A percentile compares a stretch with the other conserved stretches of the same genome.
Evolutionary conservation across 352 stramenopile species (phyloP).

Genomic region (Pythium angustatum): DNA sequence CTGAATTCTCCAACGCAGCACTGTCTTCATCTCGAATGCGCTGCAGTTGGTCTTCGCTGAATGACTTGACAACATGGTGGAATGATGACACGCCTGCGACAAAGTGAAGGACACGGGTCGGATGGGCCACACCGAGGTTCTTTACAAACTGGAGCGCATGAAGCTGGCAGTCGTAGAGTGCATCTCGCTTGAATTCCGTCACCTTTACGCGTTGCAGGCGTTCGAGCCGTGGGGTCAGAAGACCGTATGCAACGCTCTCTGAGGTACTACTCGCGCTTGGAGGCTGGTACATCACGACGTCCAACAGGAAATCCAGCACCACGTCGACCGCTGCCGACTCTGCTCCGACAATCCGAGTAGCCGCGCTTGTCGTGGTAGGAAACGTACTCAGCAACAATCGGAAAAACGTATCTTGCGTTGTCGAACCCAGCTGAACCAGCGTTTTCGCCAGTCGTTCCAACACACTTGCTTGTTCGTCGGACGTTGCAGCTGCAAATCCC

Average conservation of each 20-base stretch:
- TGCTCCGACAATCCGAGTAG: background rate
- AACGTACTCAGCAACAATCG: slow-evolving; percentile 57
- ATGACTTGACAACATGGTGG: slow-evolving; percentile 68
- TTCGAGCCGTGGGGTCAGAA: slow-evolving; percentile 50
- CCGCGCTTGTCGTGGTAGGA: slow-evolving; percentile 21
- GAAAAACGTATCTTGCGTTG: slow-evolving; percentile 69
- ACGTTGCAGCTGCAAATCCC: slow-evolving; percentile 52
- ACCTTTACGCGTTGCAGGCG: slow-evolving; percentile 52
- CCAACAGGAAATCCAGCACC: slow-evolving; percentile 71
- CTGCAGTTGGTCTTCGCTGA: slow-evolving; percentile 65
- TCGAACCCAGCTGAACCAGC: slow-evolving; percentile 34
- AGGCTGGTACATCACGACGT: slow-evolving; percentile 60
- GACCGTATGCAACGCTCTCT: slow-evolving; percentile 34
- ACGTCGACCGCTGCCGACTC: slow-evolving; percentile 23
- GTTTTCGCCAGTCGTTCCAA: slow-evolving; percentile 37
- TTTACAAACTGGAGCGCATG: slow-evolving; percentile 65
- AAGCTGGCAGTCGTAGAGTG: slow-evolving; percentile 61
- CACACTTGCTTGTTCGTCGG: slow-evolving; percentile 43
- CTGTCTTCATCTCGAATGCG: slow-evolving; percentile 65
- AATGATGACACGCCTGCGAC: slow-evolving; percentile 58
- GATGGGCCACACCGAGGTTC: slow-evolving; percentile 9
- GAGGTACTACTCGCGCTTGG: background rate
- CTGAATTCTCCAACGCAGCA: slow-evolving; percentile 42
- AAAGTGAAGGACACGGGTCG: slow-evolving; percentile 38
- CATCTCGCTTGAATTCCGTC: slow-evolving; percentile 41